phyloP scores from a whole-genome alignment of 2,329 filamentous ascomycete genomes.

The Cyphellophora europaea region DNA sequence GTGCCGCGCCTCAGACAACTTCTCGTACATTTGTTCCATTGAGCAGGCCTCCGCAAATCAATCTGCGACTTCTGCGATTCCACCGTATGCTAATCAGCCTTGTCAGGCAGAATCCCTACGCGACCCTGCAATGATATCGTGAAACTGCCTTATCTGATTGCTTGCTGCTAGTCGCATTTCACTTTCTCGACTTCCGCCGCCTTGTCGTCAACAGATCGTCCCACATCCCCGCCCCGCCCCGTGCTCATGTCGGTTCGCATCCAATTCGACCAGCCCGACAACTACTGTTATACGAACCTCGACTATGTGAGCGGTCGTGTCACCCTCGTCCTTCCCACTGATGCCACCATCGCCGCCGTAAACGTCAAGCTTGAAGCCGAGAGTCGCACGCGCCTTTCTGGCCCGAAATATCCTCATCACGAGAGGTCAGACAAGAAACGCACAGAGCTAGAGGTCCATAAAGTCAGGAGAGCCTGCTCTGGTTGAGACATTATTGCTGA shows the following conservation, averaged over 20 bases:
- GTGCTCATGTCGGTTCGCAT: slow-evolving; percentile 35
- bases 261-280: slow-evolving; percentile 32
- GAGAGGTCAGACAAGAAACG: slow-evolving; percentile 36
- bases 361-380: slow-evolving; percentile 42
- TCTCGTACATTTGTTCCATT: no score
- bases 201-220: no score
- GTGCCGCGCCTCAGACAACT: no score
- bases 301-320: slow-evolving; percentile 37
- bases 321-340: slow-evolving; percentile 30
- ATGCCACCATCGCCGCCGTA: slow-evolving; percentile 35
- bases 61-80: no score
- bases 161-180: no score
- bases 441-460: slow-evolving; percentile 40
- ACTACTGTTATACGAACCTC: slow-evolving; percentile 37
- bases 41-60: no score
- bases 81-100: no score
- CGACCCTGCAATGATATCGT: no score
- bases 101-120: no score
- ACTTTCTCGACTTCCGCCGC: no score
- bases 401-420: slow-evolving; percentile 29
- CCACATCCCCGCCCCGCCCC: neutral
- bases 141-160: no score
- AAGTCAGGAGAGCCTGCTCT: slow-evolving; percentile 25
- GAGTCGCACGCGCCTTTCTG: slow-evolving; percentile 35
- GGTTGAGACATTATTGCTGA: neutral